Evolutionary conservation across 148 eudicot genomes (phyloP).

Genomic region (Arbutus unedo): DNA sequence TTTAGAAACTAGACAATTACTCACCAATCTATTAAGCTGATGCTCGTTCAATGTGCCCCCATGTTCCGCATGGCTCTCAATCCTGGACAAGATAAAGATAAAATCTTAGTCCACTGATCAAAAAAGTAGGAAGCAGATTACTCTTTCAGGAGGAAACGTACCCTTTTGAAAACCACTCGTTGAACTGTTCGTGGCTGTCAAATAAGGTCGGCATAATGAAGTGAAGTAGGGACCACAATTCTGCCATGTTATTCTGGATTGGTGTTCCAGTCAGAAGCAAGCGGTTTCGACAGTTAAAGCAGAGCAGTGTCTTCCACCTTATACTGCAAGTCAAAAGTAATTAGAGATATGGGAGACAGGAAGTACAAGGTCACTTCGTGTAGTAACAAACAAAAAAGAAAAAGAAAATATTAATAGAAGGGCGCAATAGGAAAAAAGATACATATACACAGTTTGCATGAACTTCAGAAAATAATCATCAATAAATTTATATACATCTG

Average conservation of each 20-base stretch:
- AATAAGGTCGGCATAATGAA: constrained; percentile 98
- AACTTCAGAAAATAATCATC: neutral
- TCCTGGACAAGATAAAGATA: constrained; percentile 43
- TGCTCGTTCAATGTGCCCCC: constrained; percentile 99
- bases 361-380: constrained; percentile 2
- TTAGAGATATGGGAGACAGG: neutral
- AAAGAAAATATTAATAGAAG: neutral
- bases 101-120: neutral
- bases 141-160: constrained; percentile 30
- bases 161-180: constrained; percentile 99
- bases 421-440: neutral
- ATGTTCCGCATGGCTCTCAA: constrained; percentile 97
- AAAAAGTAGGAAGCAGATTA: neutral
- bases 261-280: constrained; percentile 98
- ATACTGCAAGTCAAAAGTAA: constrained; percentile 54
- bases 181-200: constrained; percentile 97
- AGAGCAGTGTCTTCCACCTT: constrained; percentile 98
- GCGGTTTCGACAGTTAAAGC: constrained; percentile 95
- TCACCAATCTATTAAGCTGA: constrained; percentile 95
- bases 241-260: constrained; percentile 98
- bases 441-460: neutral
- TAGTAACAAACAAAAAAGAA: neutral
- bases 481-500: neutral
- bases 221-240: constrained; percentile 94
- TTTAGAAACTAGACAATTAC: constrained; percentile 23